These are phyloP conservation scores for Leishmania arabica DNA, from an alignment of 208 protist species.

Conservation along the genomic window DNA sequence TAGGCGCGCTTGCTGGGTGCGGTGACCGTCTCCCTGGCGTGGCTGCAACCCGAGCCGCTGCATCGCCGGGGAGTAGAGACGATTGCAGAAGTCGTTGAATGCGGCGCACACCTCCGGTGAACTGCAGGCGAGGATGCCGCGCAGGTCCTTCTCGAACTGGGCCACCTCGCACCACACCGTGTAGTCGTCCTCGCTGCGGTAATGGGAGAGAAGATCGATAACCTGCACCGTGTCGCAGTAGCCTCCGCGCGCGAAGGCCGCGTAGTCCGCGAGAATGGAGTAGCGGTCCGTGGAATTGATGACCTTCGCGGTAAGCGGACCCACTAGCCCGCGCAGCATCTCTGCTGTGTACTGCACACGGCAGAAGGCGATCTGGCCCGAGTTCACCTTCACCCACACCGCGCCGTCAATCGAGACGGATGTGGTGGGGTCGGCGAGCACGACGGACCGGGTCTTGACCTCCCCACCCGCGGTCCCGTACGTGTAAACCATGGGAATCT, in stretches of 20 bases:
- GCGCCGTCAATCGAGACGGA: constrained; percentile 17
- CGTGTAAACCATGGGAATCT: constrained; percentile 51
- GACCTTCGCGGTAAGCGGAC: constrained; percentile 39
- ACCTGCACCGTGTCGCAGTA: constrained; percentile 45
- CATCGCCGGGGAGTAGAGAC: constrained; percentile 55
- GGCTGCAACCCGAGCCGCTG: constrained; percentile 32
- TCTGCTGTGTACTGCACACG: constrained; percentile 68
- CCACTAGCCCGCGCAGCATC: constrained; percentile 45
- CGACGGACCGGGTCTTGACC: constrained; percentile 11
- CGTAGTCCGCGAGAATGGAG: constrained; percentile 66
- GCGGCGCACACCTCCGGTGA: constrained; percentile 33
- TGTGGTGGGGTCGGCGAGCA: constrained; percentile 27
- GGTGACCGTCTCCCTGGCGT: constrained; percentile 35
- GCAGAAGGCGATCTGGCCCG: constrained; percentile 72
- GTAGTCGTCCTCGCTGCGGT: constrained; percentile 32
- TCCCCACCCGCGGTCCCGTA: constrained; percentile 25
- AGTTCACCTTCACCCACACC: constrained; percentile 78
- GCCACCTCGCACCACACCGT: constrained; percentile 47
- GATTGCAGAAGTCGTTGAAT: constrained; percentile 55
- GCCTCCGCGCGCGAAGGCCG: constrained; percentile 69
- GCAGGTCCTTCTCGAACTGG: constrained; percentile 52
- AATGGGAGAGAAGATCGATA: constrained; percentile 45
- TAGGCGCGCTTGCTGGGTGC: constrained; percentile 40
- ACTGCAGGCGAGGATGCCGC: constrained; percentile 37
- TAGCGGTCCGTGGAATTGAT: constrained; percentile 67